Evolutionary conservation across 106 monocot genomes (phyloP), one percentile per base, ranked within the genome.

Genomic region (Triglochin maritima): DNA sequence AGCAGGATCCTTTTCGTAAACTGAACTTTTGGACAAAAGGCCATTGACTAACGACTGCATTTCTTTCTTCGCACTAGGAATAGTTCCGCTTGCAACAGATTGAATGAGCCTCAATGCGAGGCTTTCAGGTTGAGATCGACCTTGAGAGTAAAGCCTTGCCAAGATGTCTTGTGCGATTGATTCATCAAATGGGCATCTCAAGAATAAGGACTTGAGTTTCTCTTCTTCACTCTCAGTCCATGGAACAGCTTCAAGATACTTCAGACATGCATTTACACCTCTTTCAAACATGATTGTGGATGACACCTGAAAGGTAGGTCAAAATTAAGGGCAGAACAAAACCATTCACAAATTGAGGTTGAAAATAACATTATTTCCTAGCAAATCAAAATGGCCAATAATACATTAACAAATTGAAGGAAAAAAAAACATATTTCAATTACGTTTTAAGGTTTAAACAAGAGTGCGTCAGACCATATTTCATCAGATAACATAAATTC

Each of bases 161-260:
- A 89, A 64, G n/a, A 87, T 68, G 62, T 87, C 89, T 71, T 71
- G 54, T 10, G 71, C 69, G 4, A 74, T 61, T 9, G 74, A 53
- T 65, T 82, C 76, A 44, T 82, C 72, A 47, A 87, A 89, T 11
- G 62, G 50, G 50, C 60, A 80, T 63, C 67, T 80, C 50, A 77
- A 50, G 14, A 89, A 71, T 43, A 86, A 65, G 8, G 10, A 68
- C 66, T 81, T 89, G 14, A 94, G 71, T 70, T 81, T 86, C 69
- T 94, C 93, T 65, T 89, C 93, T 66, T 94, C 89, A 15, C 58
- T 67, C 66, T 89, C 93, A 42, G 58, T 86, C 93, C 93, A 94
- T 70, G 93, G 93, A 61, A 84, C 89, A 64, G 84, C 93, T 53
- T 86, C 93, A 2, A 94, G 69, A 78, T 94, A 94, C 56, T 68